These are phyloP conservation scores for Beta vulgaris DNA, from an alignment of 148 eudicot species.

Conservation along the genomic window DNA sequence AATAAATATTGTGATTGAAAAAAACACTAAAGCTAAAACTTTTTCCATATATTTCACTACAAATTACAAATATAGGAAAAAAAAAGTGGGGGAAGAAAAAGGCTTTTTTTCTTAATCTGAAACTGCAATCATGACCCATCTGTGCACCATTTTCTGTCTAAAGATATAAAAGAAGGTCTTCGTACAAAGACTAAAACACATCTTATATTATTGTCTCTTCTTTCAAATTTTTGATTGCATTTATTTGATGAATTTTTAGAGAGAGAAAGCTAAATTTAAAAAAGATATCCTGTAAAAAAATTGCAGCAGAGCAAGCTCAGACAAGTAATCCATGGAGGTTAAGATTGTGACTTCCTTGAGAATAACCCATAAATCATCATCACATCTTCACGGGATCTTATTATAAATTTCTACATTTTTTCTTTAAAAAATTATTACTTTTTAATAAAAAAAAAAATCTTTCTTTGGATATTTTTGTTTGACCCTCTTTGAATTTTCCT, in stretches of 20 bases:
- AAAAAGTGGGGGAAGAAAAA: background rate
- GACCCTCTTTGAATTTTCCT: slow-evolving; percentile 3
- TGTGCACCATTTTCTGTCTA: slow-evolving; percentile 18
- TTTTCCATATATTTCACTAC: background rate
- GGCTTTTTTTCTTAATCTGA: slow-evolving; percentile 26
- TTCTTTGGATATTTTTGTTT: slow-evolving; percentile 2
- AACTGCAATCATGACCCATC: slow-evolving; percentile 41
- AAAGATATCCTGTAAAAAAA: slow-evolving; percentile 18
- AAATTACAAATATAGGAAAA: background rate
- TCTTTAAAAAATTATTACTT: background rate
- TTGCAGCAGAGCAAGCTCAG: slow-evolving; percentile 26
- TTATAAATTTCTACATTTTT: background rate
- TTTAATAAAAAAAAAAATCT: background rate
- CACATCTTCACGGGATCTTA: slow-evolving; percentile 39
- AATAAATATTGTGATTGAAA: too few species aligned
- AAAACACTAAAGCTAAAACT: too few species aligned
- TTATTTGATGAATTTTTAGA: too few species aligned
- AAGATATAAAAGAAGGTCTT: slow-evolving; percentile 14
- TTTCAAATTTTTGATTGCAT: slow-evolving; percentile 24
- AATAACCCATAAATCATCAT: slow-evolving; percentile 33
- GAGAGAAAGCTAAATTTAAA: background rate
- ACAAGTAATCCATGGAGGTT: slow-evolving; percentile 42
- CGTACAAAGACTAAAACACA: slow-evolving; percentile 3
- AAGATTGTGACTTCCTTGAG: slow-evolving; percentile 42
- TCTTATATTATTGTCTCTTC: slow-evolving; percentile 23